Evolutionary conservation across 2,329 filamentous ascomycete species (phyloP).

Genomic region (Colletotrichum cordylinicola): DNA sequence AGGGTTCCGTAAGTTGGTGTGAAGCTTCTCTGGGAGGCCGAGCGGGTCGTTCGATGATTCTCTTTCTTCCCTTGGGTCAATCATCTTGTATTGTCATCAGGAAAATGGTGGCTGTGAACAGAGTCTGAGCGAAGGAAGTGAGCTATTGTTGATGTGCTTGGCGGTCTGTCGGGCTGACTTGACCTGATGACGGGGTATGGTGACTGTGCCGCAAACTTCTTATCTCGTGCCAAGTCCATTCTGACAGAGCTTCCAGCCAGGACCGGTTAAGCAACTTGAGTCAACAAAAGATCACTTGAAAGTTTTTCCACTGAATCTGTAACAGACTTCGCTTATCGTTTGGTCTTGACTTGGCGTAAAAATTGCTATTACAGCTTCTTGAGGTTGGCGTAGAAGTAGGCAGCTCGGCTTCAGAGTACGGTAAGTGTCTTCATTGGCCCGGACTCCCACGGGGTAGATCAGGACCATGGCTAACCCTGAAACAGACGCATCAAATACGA

Average conservation of each 20-base stretch:
- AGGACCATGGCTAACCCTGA: background rate
- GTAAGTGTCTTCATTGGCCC: background rate
- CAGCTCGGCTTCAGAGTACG: no score
- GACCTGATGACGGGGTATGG: background rate
- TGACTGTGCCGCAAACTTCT: background rate
- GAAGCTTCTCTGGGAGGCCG: background rate
- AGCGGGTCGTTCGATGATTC: background rate
- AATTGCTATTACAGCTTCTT: background rate
- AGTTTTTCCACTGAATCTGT: background rate
- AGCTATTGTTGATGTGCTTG: background rate
- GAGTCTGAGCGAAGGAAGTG: conserved; percentile 30
- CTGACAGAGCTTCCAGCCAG: background rate
- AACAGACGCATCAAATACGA: no score
- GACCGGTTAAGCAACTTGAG: background rate
- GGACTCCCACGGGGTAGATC: background rate
- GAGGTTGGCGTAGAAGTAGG: background rate
- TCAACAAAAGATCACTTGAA: background rate
- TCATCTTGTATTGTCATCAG: background rate
- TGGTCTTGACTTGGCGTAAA: background rate
- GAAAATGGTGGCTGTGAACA: conserved; percentile 19
- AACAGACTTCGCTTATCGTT: background rate
- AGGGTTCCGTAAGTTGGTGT: background rate
- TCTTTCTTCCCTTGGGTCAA: background rate
- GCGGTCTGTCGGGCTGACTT: background rate
- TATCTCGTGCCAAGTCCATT: background rate